A percentile compares a stretch with the other conserved stretches of the same genome.
phyloP scores from a whole-genome alignment of 441 rosid genomes.

The Euphorbia celastroides region DNA sequence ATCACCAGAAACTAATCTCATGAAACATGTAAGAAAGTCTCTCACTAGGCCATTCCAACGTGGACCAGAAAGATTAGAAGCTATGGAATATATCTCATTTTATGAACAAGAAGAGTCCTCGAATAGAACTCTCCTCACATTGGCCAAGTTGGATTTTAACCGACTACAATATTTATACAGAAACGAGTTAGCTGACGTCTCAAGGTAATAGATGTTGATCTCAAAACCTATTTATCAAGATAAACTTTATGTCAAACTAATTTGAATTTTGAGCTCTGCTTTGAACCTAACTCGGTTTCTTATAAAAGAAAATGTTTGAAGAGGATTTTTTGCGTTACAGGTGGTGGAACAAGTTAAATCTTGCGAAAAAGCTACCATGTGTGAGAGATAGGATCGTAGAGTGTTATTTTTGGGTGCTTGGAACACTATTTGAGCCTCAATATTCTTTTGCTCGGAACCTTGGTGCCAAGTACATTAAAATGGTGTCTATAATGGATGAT shows the following conservation, averaged over 20 bases:
- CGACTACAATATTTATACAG: neutral
- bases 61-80: neutral
- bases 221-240: neutral
- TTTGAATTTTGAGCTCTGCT: too few species aligned
- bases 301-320: neutral
- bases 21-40: neutral
- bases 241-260: too few species aligned
- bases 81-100: neutral
- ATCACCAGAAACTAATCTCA: neutral
- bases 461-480: neutral
- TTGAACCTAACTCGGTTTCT: neutral
- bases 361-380: neutral
- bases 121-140: neutral
- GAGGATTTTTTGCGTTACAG: neutral
- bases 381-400: constrained; percentile 18
- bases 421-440: constrained; percentile 12
- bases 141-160: neutral
- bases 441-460: constrained; percentile 5
- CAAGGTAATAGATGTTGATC: neutral
- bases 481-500: constrained; percentile 7
- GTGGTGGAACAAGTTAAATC: constrained; percentile 19
- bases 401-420: constrained; percentile 1
- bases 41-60: neutral
- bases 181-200: neutral
- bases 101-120: neutral